These are phyloP conservation scores for Saturnispora ahearnii DNA, from an alignment of 805 yeast species.

Conservation along the genomic window DNA sequence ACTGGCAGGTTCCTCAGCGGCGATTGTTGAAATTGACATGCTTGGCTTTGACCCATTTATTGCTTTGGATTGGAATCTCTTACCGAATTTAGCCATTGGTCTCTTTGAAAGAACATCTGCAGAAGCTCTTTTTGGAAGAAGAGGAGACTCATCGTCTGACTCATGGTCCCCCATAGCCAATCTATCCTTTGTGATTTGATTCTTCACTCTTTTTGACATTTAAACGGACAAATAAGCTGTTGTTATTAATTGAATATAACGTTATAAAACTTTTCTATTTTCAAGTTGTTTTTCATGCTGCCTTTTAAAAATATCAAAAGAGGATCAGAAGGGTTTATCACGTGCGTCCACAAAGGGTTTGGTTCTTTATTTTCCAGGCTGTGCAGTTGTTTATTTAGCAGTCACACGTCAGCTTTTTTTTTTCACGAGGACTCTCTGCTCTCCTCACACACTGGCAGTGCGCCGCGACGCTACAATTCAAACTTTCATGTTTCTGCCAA, in stretches of 20 bases:
- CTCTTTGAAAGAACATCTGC: constrained; percentile 56
- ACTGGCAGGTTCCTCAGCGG: background rate
- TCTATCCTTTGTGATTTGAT: constrained; percentile 43
- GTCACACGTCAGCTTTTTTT: constrained; percentile 2
- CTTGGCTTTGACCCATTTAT: background rate
- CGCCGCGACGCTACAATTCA: background rate
- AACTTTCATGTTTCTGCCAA: background rate
- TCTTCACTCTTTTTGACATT: constrained; percentile 47
- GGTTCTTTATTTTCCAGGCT: background rate
- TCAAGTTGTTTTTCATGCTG: background rate
- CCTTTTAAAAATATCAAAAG: background rate
- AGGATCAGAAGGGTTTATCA: background rate
- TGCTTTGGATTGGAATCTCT: constrained; percentile 6
- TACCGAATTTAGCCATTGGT: constrained; percentile 40
- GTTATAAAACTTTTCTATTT: too few species aligned
- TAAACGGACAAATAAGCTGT: background rate
- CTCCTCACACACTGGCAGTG: background rate
- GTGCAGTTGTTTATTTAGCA: background rate
- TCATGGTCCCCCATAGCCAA: background rate
- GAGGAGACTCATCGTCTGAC: constrained; percentile 33
- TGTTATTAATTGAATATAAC: background rate
- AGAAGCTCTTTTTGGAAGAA: constrained; percentile 41
- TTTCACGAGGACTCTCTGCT: background rate
- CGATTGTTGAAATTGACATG: background rate
- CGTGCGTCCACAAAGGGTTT: constrained; percentile 2